Base-by-base conservation (phyloP, 129 eudicot genomes). In the Tanacetum coccineum region DNA sequence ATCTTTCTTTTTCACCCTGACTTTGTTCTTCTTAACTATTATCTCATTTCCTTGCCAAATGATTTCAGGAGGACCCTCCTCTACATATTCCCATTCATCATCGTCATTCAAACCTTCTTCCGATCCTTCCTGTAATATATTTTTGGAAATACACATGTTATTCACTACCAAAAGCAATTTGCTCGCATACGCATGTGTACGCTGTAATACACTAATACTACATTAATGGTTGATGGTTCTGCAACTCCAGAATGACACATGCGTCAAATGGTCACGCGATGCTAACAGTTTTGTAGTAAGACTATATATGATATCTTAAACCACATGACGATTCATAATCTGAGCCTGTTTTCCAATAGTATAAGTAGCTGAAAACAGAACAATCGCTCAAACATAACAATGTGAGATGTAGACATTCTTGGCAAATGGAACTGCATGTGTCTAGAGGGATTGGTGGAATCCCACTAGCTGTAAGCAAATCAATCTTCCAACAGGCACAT, bases 11-110 rank as follows among this genome's bases (percentile, higher is more conserved):
- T 85, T 90, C 81, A 89, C 95, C 74, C 68, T 84, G 62, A 94
- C 87, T 82, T 73, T 94, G 53, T 94, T 94, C 84, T 89, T 94
- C 84, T 89, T 87, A 40, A 94, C 95, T 79, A 94, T 94, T 40
- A 94, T 94, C 81, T 94, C 99, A 61, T 94, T 94, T 40, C 96
- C 99, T 75, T 86, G 88, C 99, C 99, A 94, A 59, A 94, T 94
- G 76, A 94, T 89, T 76, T 94, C 96, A 6, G 99, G 97, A 69
- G 99, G 99, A 39, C 99, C 99, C 66, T 92, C 95, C 70, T 94
- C 99, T 75, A 89, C 76, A 49, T 94, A 94, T 60, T 94, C 99
- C 96, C 96, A 94, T 18, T 81, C 89, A 66, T 79, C 92, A 67
- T 89, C 93, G 47, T 84, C 90, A 75, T 79, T 70, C 36, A 54